Evolutionary conservation across 768 basidiomycete genomes (phyloP), one percentile per base, ranked within the genome.

Genomic region (Tephrocybe sp.): DNA sequence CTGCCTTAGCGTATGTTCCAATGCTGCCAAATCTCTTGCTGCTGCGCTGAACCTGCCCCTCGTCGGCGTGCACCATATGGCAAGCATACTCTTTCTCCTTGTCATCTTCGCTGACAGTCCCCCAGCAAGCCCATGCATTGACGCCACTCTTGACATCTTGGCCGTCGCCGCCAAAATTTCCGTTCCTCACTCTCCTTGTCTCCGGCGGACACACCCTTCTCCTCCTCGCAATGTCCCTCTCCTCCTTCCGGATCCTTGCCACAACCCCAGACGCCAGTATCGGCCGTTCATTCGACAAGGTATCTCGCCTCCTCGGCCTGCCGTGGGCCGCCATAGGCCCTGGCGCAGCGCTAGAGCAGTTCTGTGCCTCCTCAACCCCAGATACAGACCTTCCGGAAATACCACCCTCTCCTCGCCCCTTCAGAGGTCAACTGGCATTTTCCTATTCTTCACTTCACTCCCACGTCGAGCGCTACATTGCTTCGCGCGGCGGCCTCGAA

Each of bases 61-160:
- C 4, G 79, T 96, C 2, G 93, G 93, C 3, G 90, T 97, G 5
- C 92, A 98, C 67, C 95, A 98, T 60, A 98, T 98, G 95, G 94
- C 92, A 30, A 39, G 73, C 61, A 34, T 7, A 32, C 7, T 13
- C 3, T 25, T 15, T 27, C 1, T n/a, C 4, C 18, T 27, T 42
- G n/a, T 46, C 32, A 34, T 49, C 28, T 9, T 42, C 34, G 39
- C 30, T 38, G 22, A 34, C 13, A 1, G 24, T 44, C 44, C 30
- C 28, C 34, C 57, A 94, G 92, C 93, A 95, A 91, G 95, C 89
- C 0, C 96, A 97, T 61, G 90, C 95, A 0, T 72, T 95, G 0
- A 95, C 91, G 0, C 77, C 87, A 0, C 66, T 90, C 21, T 76
- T 96, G 12, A 91, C 93, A 0, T 69, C 77, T 7, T 69, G 66